Conservation (phyloP, 2,329 filamentous ascomycete genomes). For the Leptosphaerulina australis region DNA sequence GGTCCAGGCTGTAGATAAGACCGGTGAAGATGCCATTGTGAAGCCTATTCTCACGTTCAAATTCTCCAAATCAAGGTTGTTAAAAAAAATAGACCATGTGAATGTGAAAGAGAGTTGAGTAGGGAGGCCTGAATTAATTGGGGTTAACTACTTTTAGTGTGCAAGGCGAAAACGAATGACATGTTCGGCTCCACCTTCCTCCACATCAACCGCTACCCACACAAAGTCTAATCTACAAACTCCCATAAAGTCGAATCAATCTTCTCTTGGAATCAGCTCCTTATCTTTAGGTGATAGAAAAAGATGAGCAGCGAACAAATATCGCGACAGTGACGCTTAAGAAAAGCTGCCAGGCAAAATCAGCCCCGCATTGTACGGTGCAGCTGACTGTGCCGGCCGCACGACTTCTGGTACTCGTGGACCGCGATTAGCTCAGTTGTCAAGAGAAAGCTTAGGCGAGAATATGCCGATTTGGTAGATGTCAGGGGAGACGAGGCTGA, state of each 20-base stretch:
- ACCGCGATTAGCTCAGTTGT: constrained; percentile 9
- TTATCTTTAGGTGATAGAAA: neutral
- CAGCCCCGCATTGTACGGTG: constrained; percentile 15
- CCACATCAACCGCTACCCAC: neutral
- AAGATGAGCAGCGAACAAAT: constrained; percentile 9
- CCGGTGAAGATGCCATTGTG: neutral
- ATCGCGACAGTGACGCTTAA: constrained; percentile 10
- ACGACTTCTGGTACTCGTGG: constrained; percentile 7
- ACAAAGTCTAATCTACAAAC: neutral
- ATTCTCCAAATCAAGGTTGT: neutral
- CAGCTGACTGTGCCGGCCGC: constrained; percentile 15
- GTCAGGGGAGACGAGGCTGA: constrained; percentile 1
- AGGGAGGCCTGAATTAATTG: neutral
- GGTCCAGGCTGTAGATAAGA: constrained; percentile 24
- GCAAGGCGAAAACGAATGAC: neutral
- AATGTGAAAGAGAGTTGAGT: neutral
- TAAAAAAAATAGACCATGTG: no score
- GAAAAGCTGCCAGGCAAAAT: constrained; percentile 5
- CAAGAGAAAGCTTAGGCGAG: neutral
- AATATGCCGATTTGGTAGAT: neutral
- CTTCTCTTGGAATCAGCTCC: neutral
- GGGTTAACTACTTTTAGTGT: constrained; percentile 11
- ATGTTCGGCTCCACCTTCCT: constrained; percentile 3
- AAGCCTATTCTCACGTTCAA: neutral
- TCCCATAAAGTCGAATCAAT: neutral